These are phyloP conservation scores for Pythium plurisporium DNA, from an alignment of 352 stramenopile genomes.

Conservation along the genomic window DNA sequence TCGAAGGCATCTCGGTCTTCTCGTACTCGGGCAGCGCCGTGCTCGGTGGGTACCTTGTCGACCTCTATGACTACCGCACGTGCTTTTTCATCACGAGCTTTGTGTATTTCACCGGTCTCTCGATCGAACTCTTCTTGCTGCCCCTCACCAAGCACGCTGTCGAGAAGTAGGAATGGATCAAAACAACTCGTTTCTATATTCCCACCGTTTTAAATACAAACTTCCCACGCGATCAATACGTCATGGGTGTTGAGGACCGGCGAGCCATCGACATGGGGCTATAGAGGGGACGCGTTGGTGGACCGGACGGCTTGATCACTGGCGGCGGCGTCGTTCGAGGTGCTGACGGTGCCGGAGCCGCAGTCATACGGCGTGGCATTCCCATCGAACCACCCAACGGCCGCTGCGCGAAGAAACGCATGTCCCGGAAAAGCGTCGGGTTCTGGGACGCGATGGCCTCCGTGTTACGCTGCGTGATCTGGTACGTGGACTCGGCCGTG, in stretches of 20 bases:
- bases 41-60: conserved; percentile 70
- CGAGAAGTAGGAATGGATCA: conserved; percentile 21
- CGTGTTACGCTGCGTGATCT: conserved; percentile 53
- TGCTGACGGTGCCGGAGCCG: neutral
- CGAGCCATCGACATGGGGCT: neutral
- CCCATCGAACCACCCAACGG: too few relatives aligned
- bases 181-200: neutral
- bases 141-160: conserved; percentile 61
- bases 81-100: conserved; percentile 79
- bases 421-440: conserved; percentile 4
- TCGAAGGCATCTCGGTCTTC: conserved; percentile 76
- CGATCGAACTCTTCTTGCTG: conserved; percentile 62
- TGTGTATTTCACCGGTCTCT: conserved; percentile 60
- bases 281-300: neutral
- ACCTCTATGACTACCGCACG: conserved; percentile 70
- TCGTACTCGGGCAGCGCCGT: conserved; percentile 78
- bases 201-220: conserved; percentile 3
- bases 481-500: conserved; percentile 60
- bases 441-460: conserved; percentile 39
- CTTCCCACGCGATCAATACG: neutral
- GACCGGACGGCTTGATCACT: neutral
- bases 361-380: conserved; percentile 1
- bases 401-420: conserved; percentile 16
- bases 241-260: neutral
- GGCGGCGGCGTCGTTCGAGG: neutral